Conservation (phyloP, 2,329 filamentous ascomycete species). For the Cytospora piceicola region DNA sequence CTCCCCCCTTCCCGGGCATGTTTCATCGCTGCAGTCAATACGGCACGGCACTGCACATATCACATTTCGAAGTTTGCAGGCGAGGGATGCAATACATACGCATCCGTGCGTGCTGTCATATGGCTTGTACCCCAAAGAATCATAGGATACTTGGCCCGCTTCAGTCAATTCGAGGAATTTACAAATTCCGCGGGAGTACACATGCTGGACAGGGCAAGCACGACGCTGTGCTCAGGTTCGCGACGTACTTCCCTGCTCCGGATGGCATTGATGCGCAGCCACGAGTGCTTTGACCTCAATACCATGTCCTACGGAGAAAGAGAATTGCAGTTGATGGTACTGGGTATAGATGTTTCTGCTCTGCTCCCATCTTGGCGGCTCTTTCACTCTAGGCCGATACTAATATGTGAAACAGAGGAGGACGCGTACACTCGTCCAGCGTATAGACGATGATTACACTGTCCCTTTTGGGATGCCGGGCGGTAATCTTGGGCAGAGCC, state of each 20-base stretch:
- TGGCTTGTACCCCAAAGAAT: not conserved
- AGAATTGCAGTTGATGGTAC: not conserved
- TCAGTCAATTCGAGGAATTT: not conserved
- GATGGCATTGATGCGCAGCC: not conserved
- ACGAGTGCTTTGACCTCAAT: not conserved
- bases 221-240: not conserved
- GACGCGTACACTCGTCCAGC: too few relatives aligned
- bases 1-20: not conserved
- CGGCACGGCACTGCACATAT: not conserved
- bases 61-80: too few relatives aligned
- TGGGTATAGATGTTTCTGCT: too few relatives aligned
- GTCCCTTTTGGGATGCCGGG: too few relatives aligned
- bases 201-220: not conserved
- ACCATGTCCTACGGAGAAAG: not conserved
- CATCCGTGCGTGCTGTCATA: not conserved
- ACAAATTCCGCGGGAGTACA: not conserved
- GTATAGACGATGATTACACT: too few relatives aligned
- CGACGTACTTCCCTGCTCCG: too few relatives aligned
- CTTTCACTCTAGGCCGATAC: too few relatives aligned
- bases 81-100: not conserved
- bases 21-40: not conserved
- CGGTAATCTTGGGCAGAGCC: too few relatives aligned
- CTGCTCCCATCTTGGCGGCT: too few relatives aligned
- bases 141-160: not conserved
- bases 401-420: too few relatives aligned